Evolutionary conservation across 345 rosid species (phyloP), one percentile per base, ranked within the genome.

Genomic region (Alliaria petiolata): DNA sequence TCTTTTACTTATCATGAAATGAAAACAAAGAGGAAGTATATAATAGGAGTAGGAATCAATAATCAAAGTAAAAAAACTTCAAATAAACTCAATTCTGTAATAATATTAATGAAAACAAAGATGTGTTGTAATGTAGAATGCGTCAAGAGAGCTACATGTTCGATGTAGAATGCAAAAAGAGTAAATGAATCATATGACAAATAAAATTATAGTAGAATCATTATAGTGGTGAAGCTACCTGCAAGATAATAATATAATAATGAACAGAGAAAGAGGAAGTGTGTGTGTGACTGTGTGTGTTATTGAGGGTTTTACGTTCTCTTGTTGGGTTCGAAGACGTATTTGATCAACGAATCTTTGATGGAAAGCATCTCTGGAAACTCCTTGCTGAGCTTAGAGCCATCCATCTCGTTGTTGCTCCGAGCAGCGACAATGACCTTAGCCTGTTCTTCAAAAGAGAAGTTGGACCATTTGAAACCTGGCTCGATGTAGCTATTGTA

Each of bases 341-440:
- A 81, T 77, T 89, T 84, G 79, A 87, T 77, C 75, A 91, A 79
- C 16, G 97, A 89, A 9, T 87, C 96, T 82, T 89, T 87, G 82
- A 91, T 89, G 12, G 90, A 50, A 59, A 89, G 86, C 85, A 91
- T 66, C 75, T 85, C 88, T 0, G 98, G 98, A 74, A 92, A 92
- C 85, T 92, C 98, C 1, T 81, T 84, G 83, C 89, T 87, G 85
- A 92, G 79, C 82, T 92, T 92, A 17, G 91, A 61, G 6, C 90
- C 89, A 40, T 87, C 92, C 96, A 92, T 55, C 83, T 92, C 96
- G 7, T 92, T 92, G 79, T 89, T 92, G 86, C 98, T 92, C 57
- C 98, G 81, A 0, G 98, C 84, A 26, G 98, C 98, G 4, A 92
- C 87, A 0, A 92, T 92, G 76, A 89, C 96, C 83, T 89, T 88